Base-by-base conservation (phyloP, 164 flowering plant species). In the Dillenia turbinata region DNA sequence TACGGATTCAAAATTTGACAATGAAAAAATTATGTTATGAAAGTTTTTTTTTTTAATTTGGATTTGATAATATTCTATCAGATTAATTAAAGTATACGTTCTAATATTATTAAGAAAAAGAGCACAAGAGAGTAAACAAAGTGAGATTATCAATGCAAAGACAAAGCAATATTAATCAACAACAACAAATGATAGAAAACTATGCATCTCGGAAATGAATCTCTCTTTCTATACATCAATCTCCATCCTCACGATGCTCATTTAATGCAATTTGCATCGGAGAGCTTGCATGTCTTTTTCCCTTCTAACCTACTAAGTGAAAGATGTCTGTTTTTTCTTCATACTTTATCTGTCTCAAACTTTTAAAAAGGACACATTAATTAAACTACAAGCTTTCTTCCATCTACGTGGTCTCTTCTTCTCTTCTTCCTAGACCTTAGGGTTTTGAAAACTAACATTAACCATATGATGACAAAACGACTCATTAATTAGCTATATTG, bases 271-370 rank as follows among this genome's bases (percentile, higher is more conserved):
- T 66, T 45, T 52, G 80, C 83, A 57, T 84, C 57, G 86, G 71
- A 73, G 60, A 73, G 60, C 53, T 64, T 70, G 69, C 75, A 57
- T 75, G 77, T 75, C 67, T 80, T 78, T 69, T 19, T 15, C 13
- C 68, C 78, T 63, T 78, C 63, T 46, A 73, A 65, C 49, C 54
- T 66, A 71, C 40, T 33, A 33, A 4, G 61, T 69, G 72, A 57
- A 76, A 82, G 83, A 79, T 82, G 82, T 79, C 80, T 82, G 82
- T 79, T 82, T 74, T 68, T 77, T 64, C 62, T 44, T 56, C 52
- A 5, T 73, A n/a, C 40, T 70, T 75, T 65, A 63, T 62, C 64
- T n/a, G n/a, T 56, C 14, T 57, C 17, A 64, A 52, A 14, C 46
- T 56, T 52, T 13, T 2, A n/a, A 16, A 7, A 43, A 44, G 1